Evolutionary conservation across 306 rosid genomes (phyloP).

Genomic region (Biancaea sappan): DNA sequence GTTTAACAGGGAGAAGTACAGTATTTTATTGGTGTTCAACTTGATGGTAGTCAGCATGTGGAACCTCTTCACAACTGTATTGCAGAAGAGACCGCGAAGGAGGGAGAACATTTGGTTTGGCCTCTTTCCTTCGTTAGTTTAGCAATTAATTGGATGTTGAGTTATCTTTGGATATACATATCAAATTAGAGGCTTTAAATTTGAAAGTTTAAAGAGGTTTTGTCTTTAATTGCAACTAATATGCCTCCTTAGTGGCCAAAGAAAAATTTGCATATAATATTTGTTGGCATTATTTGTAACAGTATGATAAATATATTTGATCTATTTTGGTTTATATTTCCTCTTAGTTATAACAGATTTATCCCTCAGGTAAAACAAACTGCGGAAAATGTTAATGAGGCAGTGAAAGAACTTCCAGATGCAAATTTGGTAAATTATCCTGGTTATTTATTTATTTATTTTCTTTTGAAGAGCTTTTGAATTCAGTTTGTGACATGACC

Average conservation of each 20-base stretch:
- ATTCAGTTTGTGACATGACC: slow-evolving; percentile 29
- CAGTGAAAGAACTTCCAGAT: slow-evolving; percentile 94
- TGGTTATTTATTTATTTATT: no score
- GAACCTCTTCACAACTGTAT: slow-evolving; percentile 83
- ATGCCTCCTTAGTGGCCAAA: not conserved
- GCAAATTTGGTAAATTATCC: slow-evolving; percentile 72
- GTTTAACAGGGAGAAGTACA: slow-evolving; percentile 91
- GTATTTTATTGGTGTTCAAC: slow-evolving; percentile 96
- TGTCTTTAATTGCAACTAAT: not conserved
- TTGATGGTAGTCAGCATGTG: slow-evolving; percentile 95
- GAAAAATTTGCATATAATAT: not conserved
- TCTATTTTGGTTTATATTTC: slow-evolving; percentile 18
- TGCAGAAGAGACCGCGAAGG: slow-evolving; percentile 63
- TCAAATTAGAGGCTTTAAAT: slow-evolving; percentile 15
- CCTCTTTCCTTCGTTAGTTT: slow-evolving; percentile 30
- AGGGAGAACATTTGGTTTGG: slow-evolving; percentile 74
- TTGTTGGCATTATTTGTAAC: not conserved
- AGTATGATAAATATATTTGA: not conserved
- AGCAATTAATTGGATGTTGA: not conserved
- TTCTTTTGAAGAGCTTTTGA: slow-evolving; percentile 22
- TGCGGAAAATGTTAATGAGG: slow-evolving; percentile 84
- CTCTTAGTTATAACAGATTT: slow-evolving; percentile 18
- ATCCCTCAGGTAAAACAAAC: slow-evolving; percentile 72
- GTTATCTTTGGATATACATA: not conserved
- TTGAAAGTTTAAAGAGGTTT: not conserved